These are phyloP conservation scores for Globisporangium mamillatum DNA, from an alignment of 352 stramenopile species.

Conservation along the genomic window DNA sequence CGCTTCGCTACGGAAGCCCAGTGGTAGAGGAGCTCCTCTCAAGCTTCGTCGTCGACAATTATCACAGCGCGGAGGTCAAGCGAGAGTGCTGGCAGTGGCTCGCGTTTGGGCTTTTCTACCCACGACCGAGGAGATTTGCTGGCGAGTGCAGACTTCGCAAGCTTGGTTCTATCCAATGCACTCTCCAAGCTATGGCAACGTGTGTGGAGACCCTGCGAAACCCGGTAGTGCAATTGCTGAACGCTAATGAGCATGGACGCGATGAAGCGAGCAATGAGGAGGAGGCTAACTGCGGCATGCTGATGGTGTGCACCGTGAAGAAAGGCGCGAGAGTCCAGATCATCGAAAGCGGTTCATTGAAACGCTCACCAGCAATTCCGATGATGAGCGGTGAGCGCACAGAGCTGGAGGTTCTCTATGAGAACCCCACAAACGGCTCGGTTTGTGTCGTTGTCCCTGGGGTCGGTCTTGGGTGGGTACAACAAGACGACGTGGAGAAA, in stretches of 20 bases:
- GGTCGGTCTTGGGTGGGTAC: background rate
- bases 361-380: background rate
- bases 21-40: constrained; percentile 6
- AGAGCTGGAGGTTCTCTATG: constrained; percentile 2
- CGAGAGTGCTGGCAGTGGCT: constrained; percentile 11
- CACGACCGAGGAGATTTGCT: background rate
- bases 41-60: background rate
- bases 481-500: background rate
- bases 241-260: background rate
- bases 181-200: background rate
- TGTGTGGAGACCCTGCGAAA: background rate
- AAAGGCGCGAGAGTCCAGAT: background rate
- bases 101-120: constrained; percentile 3
- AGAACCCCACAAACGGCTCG: background rate
- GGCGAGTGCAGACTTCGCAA: background rate
- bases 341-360: background rate
- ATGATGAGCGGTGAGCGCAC: background rate
- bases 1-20: background rate
- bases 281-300: background rate
- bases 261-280: background rate
- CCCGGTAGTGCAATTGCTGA: background rate
- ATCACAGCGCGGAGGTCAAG: background rate
- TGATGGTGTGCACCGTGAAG: background rate
- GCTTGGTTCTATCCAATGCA: background rate
- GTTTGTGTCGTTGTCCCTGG: constrained; percentile 7